A percentile compares a stretch with the other conserved stretches of the same genome.
Conservation (phyloP, 2,329 filamentous ascomycete genomes). For the Alternaria incomplexa region DNA sequence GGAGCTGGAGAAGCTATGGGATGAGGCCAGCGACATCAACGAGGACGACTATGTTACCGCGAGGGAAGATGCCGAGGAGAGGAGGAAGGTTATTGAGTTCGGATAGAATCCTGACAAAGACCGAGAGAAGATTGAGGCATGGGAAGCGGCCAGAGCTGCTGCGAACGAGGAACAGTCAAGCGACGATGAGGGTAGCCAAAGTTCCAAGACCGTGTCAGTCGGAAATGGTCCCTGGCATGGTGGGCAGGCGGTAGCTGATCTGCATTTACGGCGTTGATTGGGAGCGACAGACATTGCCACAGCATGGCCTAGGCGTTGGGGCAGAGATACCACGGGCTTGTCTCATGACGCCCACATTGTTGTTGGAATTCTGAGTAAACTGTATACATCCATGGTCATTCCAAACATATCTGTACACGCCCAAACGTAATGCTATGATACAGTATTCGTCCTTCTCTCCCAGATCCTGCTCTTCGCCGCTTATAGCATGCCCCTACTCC, state of each 20-base stretch:
- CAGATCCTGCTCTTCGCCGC: neutral
- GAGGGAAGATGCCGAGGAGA: conserved; percentile 72
- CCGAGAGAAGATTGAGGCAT: neutral
- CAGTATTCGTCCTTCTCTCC: conserved; percentile 23
- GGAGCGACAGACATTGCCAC: neutral
- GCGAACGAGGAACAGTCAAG: neutral
- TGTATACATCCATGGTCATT: conserved; percentile 41
- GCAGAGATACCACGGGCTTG: conserved; percentile 39
- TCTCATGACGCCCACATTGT: conserved; percentile 23
- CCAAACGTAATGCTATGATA: conserved; percentile 45
- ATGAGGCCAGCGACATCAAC: conserved; percentile 83
- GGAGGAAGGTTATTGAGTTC: conserved; percentile 55
- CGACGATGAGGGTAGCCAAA: neutral
- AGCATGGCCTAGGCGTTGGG: conserved; percentile 36
- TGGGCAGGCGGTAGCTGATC: neutral
- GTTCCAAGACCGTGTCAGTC: neutral
- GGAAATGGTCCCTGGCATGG: neutral
- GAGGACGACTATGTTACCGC: conserved; percentile 83
- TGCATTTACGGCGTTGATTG: conserved; percentile 7
- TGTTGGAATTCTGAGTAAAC: conserved; percentile 20
- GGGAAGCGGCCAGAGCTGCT: neutral
- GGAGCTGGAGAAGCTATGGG: conserved; percentile 83
- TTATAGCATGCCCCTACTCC: conserved; percentile 68
- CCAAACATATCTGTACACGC: conserved; percentile 49
- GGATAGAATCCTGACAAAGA: conserved; percentile 15